Conservation (phyloP, 495 filamentous ascomycete genomes). For the Aspergillus nanangensis region DNA sequence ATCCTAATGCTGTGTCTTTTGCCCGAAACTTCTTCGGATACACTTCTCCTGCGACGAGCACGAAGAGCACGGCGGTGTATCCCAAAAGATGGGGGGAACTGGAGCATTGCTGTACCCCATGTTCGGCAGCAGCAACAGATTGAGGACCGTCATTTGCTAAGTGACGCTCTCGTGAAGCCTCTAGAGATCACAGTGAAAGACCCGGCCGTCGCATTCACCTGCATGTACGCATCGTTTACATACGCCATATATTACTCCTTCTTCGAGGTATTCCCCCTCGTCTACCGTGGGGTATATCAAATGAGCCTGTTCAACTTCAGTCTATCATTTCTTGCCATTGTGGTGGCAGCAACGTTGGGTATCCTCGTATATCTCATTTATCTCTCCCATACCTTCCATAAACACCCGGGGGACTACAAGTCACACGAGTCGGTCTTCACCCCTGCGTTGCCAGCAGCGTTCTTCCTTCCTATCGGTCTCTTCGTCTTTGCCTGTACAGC, state of each 20-base stretch:
- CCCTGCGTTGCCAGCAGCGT: slow-evolving; percentile 39
- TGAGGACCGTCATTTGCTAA: slow-evolving; percentile 17
- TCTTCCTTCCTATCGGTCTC: slow-evolving; percentile 40
- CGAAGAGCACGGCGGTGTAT: slow-evolving; percentile 38
- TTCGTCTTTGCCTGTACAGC: slow-evolving; percentile 58
- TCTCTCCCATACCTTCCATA: background rate
- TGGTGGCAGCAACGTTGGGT: slow-evolving; percentile 37
- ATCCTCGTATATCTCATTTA: slow-evolving; percentile 36
- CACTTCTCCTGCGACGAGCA: slow-evolving; percentile 52
- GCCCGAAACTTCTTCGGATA: slow-evolving; percentile 52
- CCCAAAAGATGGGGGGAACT: slow-evolving; percentile 18
- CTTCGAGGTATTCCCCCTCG: slow-evolving; percentile 53
- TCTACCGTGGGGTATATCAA: slow-evolving; percentile 43
- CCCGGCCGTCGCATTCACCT: slow-evolving; percentile 6
- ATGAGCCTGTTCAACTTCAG: slow-evolving; percentile 43
- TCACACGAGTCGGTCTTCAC: slow-evolving; percentile 27
- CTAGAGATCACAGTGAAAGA: slow-evolving; percentile 7
- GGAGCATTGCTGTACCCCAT: slow-evolving; percentile 26
- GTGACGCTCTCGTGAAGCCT: slow-evolving; percentile 3
- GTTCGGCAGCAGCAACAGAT: slow-evolving; percentile 12
- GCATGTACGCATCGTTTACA: slow-evolving; percentile 17
- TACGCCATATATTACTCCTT: slow-evolving; percentile 35
- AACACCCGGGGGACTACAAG: slow-evolving; percentile 29
- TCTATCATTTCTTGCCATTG: slow-evolving; percentile 45
- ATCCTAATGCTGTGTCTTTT: slow-evolving; percentile 46